Conservation (phyloP, 164 flowering plant species). For the Kingdonia uniflora region DNA sequence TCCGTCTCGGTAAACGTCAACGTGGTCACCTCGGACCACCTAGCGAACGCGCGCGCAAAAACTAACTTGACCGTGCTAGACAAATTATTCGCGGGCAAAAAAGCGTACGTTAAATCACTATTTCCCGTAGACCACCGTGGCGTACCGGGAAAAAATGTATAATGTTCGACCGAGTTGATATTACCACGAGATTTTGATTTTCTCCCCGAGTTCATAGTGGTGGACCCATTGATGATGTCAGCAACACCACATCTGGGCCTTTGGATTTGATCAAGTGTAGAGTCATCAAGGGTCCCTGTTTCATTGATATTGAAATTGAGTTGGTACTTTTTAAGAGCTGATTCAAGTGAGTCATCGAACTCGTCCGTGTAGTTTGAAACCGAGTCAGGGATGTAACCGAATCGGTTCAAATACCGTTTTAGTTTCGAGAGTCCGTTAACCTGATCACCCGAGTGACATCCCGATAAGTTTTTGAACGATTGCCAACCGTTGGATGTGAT, state of each 20-base stretch:
- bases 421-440: conserved; percentile 37
- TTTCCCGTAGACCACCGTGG: conserved; percentile 45
- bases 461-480: conserved; percentile 28
- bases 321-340: conserved; percentile 57
- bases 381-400: conserved; percentile 44
- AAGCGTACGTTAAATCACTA: conserved; percentile 41
- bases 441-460: conserved; percentile 33
- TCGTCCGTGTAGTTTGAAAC: conserved; percentile 30
- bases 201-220: conserved; percentile 11
- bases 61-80: conserved; percentile 23
- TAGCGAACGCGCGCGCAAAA: conserved; percentile 38
- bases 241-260: conserved; percentile 61
- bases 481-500: conserved; percentile 28
- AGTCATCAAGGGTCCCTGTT: conserved; percentile 33
- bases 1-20: conserved; percentile 36
- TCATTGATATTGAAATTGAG: conserved; percentile 33
- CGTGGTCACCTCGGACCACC: conserved; percentile 48
- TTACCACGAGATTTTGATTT: neutral
- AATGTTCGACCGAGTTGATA: conserved; percentile 41
- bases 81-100: conserved; percentile 28
- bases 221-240: conserved; percentile 24
- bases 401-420: conserved; percentile 44
- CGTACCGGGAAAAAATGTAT: conserved; percentile 40
- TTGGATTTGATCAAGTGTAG: conserved; percentile 31
- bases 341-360: conserved; percentile 42